These are phyloP conservation scores for Pichia kudriavzevii DNA, from an alignment of 1,139 yeast species.

Conservation along the genomic window DNA sequence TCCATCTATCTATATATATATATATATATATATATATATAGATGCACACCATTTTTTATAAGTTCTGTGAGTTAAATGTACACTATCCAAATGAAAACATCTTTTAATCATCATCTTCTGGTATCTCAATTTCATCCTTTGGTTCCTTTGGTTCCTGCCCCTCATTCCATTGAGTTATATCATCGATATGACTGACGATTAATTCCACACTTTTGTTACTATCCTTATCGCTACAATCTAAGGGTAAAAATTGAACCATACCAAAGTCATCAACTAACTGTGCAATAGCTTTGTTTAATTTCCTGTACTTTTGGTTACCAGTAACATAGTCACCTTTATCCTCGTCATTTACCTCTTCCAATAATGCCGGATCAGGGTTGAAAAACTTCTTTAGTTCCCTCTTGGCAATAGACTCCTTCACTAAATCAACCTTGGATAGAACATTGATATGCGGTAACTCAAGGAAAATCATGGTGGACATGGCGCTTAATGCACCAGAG, in stretches of 20 bases:
- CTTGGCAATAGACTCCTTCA: slow-evolving; percentile 65
- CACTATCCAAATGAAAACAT: no score
- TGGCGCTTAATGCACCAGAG: slow-evolving; percentile 92
- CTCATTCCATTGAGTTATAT: slow-evolving; percentile 97
- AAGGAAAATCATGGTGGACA: slow-evolving; percentile 94
- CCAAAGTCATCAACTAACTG: slow-evolving; percentile 93
- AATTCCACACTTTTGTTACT: slow-evolving; percentile 63
- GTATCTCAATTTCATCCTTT: slow-evolving; percentile 55
- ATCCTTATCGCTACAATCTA: slow-evolving; percentile 69
- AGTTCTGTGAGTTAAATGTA: no score
- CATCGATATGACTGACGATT: slow-evolving; percentile 87
- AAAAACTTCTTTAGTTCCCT: slow-evolving; percentile 75
- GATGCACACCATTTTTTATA: no score
- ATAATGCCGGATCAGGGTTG: slow-evolving; percentile 82
- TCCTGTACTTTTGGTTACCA: slow-evolving; percentile 65
- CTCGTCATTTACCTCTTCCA: slow-evolving; percentile 36
- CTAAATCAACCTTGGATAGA: slow-evolving; percentile 76
- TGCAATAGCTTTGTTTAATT: slow-evolving; percentile 75
- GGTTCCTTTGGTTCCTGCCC: slow-evolving; percentile 96
- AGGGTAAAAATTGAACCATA: slow-evolving; percentile 93
- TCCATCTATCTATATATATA: no score
- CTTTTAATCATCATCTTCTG: slow-evolving; percentile 33
- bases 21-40: no score
- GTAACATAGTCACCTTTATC: slow-evolving; percentile 31
- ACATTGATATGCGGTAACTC: slow-evolving; percentile 94